Evolutionary conservation across 768 basidiomycete genomes (phyloP), one percentile per base, ranked within the genome.

Genomic region (Naganishia vaughanmartiniae): DNA sequence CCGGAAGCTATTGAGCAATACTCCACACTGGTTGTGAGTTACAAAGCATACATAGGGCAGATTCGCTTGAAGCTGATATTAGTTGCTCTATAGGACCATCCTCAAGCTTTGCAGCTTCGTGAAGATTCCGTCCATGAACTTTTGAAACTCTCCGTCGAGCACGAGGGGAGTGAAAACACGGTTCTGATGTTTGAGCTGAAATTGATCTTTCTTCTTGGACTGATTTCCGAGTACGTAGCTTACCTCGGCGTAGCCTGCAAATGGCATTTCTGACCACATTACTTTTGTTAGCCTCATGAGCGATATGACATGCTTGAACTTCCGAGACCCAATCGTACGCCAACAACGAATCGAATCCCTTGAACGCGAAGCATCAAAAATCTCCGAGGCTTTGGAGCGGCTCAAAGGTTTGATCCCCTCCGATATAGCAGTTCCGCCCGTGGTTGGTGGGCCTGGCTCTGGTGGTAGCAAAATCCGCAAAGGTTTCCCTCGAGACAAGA

Each of bases 401-500:
- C 15, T 63, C 11, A 63, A 34, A 45, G 28, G 24, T 19, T 21
- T 21, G 34, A 63, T 63, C 21, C 60, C 60, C 7, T n/a, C 60
- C 15, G 60, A 63, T 17, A 63, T 63, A 26, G 36, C 60, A n/a
- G 36, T 45, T 45, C 60, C 60, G 9, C 60, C 60, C 4, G 60
- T 63, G 21, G 60, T 63, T 9, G 60, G 60, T 45, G 60, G 60
- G 28, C 60, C 60, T 3, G 60, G 60, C 9, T 63, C 60, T 21
- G 60, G 60, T 4, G 60, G 60, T 26, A 63, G 60, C 60, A 63
- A 63, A 15, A 63, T 63, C 26, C 36, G 60, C 24, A 63, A 63
- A 45, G 60, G 60, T 10, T 63, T 63, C 42, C 60, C 60, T 15
- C 60, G 60, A n/a, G 60, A 63, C 26, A 63, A 63, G 60, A 63